Base-by-base conservation (phyloP, 257 asterid species). In the Linaria vulgaris region DNA sequence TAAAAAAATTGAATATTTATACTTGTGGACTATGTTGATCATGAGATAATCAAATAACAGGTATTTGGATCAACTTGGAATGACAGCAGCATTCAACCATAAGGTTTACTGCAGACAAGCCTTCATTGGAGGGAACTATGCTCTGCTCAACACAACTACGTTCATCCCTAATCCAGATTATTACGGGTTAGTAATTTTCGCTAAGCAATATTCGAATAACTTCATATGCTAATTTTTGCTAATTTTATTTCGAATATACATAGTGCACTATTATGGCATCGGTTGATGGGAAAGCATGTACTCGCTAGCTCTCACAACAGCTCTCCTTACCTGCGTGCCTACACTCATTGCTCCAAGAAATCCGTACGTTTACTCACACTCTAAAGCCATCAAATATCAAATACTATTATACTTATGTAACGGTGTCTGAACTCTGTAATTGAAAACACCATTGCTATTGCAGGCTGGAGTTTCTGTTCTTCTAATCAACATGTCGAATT, bases 61-160 rank as follows among this genome's bases (percentile, higher is more conserved):
- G 97, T 91, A 76, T 65, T 79, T 91, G 88, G 97, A 91, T 80
- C 97, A 91, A 49, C 23, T 91, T 69, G 96, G 97, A 19, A 91
- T 88, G 96, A 66, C 96, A 71, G 78, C 97, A 60, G 77, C 69
- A 43, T 86, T 72, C 81, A 78, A 84, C 73, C 91, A 85, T 52
- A 85, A 91, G 74, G 96, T 85, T n/a, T 88, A 70, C 77, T 91
- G 97, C 73, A 79, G 96, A 47, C 97, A 90, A 54, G 57, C 97
- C 39, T 83, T 90, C 47, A 79, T 90, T 12, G 96, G 97, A 65
- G 97, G 97, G 61, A 85, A 88, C 66, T 90, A 90, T 63, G 97
- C 78, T 31, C 82, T 88, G 9, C 88, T 90, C 12, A 84, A 85
- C 82, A 85, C 91, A 1, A 71, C 80, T 0, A 70, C 75, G 6